Conservation (phyloP, 2,329 filamentous ascomycete species). For the Metarhizium guizhouense region DNA sequence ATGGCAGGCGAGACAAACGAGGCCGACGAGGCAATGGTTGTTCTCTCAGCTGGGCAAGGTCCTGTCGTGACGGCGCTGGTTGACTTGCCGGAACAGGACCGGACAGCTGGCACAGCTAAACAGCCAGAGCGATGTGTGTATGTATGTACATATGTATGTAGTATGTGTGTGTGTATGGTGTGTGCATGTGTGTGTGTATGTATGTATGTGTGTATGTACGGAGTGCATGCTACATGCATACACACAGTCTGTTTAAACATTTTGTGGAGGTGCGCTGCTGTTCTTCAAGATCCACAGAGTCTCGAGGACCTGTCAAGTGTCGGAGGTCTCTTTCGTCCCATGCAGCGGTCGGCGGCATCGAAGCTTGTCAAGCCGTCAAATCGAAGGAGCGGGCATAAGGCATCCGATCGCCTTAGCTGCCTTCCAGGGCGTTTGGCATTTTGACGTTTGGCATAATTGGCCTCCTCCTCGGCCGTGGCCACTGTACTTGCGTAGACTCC, state of each 20-base stretch:
- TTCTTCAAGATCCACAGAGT: background rate
- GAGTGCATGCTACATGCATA: background rate
- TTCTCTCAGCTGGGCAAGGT: background rate
- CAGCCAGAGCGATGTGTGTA: background rate
- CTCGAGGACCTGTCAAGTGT: background rate
- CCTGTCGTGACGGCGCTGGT: background rate
- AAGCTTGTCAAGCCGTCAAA: background rate
- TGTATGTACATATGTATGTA: background rate
- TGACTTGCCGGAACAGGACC: background rate
- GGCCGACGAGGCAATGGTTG: background rate
- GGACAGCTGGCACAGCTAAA: background rate
- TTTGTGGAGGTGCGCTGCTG: background rate
- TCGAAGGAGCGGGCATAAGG: background rate
- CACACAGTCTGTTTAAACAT: background rate
- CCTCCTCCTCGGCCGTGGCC: background rate
- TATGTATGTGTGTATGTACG: no score
- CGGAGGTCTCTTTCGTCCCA: background rate
- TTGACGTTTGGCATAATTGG: background rate
- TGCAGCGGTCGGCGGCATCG: background rate
- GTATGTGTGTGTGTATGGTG: background rate
- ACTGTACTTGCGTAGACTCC: background rate
- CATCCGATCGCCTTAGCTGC: constrained; percentile 6
- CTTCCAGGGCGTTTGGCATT: background rate
- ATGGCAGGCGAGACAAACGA: background rate
- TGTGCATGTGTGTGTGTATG: no score